Evolutionary conservation across 1,284 basidiomycete genomes (phyloP).

Genomic region (Farysia itapuensis): DNA sequence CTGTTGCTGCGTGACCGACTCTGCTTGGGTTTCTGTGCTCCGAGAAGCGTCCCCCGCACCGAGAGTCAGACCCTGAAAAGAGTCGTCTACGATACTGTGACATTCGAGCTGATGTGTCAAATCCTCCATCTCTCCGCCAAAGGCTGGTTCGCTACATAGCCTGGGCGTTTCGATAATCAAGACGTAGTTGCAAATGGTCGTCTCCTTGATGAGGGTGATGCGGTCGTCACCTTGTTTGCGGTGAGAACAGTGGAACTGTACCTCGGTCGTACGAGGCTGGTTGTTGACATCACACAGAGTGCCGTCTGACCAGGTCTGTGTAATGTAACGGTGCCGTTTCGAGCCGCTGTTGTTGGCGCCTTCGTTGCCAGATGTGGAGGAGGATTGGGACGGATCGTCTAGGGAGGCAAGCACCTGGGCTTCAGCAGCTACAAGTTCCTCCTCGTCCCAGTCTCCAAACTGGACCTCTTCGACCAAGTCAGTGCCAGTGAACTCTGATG

Average conservation of each 20-base stretch:
- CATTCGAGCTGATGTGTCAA: conserved; percentile 16
- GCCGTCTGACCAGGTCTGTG: conserved; percentile 48
- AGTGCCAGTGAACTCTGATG: conserved; percentile 10
- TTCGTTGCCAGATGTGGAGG: too few relatives aligned
- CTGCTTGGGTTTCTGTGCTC: background rate
- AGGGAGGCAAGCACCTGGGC: conserved; percentile 12
- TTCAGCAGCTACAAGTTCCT: conserved; percentile 31
- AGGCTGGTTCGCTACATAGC: conserved; percentile 29
- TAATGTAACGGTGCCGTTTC: conserved; percentile 34
- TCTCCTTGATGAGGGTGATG: conserved; percentile 52
- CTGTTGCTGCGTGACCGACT: background rate
- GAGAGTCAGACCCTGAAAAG: conserved; percentile 12
- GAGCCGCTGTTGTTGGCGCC: background rate
- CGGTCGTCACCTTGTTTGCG: conserved; percentile 27
- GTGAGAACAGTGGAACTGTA: conserved; percentile 47
- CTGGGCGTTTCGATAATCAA: conserved; percentile 39
- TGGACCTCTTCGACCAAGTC: conserved; percentile 50
- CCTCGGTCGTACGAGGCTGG: conserved; percentile 44
- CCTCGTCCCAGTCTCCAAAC: conserved; percentile 45
- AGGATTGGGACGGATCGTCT: too few relatives aligned
- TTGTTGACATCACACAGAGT: conserved; percentile 49
- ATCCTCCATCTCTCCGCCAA: conserved; percentile 35
- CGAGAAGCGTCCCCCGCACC: background rate
- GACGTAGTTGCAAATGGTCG: conserved; percentile 53
- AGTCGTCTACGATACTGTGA: conserved; percentile 24